These are phyloP conservation scores for Boletus eberwhitei DNA, from an alignment of 768 basidiomycete genomes.

Conservation along the genomic window DNA sequence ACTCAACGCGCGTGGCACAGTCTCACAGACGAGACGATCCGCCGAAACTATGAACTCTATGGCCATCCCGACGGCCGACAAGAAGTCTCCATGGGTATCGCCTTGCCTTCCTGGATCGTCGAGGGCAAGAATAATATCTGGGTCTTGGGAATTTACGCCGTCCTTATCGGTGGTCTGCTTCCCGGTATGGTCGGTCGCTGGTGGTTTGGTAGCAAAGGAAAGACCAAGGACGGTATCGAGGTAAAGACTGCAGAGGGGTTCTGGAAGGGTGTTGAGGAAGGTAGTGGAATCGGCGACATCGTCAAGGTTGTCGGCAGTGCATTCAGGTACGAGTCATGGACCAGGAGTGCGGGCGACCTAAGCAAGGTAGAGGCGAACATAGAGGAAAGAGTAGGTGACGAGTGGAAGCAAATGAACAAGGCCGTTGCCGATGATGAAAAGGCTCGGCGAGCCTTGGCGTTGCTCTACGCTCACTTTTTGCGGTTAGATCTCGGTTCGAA, in stretches of 20 bases:
- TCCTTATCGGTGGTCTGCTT: conserved; percentile 83
- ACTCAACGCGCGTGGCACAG: conserved; percentile 35
- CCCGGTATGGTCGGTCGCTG: conserved; percentile 89
- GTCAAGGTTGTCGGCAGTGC: conserved; percentile 67
- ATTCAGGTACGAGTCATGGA: conserved; percentile 54
- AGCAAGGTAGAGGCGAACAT: conserved; percentile 52
- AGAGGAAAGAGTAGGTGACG: conserved; percentile 42
- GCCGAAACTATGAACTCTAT: conserved; percentile 83
- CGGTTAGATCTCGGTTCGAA: conserved; percentile 53
- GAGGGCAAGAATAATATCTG: conserved; percentile 88
- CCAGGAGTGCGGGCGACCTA: conserved; percentile 37
- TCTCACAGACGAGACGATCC: conserved; percentile 88
- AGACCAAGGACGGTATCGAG: conserved; percentile 90
- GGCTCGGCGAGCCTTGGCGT: conserved; percentile 51
- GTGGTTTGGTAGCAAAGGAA: conserved; percentile 93
- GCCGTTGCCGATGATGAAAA: conserved; percentile 39
- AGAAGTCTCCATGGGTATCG: conserved; percentile 90
- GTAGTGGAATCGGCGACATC: conserved; percentile 68
- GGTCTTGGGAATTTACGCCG: conserved; percentile 84
- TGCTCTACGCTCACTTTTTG: conserved; percentile 84
- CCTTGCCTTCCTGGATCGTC: conserved; percentile 90
- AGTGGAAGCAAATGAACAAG: conserved; percentile 52
- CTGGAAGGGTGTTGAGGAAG: conserved; percentile 85
- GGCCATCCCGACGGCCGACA: conserved; percentile 98
- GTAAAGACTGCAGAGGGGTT: conserved; percentile 78